Base-by-base conservation (phyloP, 768 basidiomycete species). In the Ephemerocybe angulata region DNA sequence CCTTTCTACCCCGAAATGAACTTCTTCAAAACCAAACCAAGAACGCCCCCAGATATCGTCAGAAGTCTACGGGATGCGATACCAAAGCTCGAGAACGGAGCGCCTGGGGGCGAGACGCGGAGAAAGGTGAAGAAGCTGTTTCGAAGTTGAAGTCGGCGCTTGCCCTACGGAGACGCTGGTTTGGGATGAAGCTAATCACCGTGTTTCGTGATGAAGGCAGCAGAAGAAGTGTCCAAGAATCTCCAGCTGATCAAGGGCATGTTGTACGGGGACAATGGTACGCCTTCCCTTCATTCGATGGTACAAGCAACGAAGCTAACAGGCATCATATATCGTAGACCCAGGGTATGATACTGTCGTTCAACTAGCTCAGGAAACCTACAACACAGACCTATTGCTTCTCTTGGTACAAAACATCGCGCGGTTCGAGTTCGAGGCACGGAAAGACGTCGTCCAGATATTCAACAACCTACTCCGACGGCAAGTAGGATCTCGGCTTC, bases 341-440 rank as follows among this genome's bases (percentile, higher is more conserved):
- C 38, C 38, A 10, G 38, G 15, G 21, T 17, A 17, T 13, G 96
- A 98, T 63, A 76, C 92, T 29, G 82, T 98, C 40, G 93, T 95
- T 6, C 95, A 98, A 68, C 84, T 98, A 11, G 90, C 96, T 0
- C 94, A 98, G 65, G 96, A 98, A 68, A 92, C 93, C 8, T 98
- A 98, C 74, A 85, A 85, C 57, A 90, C 88, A 43, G 93, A 97
- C 67, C 78, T 98, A 24, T 77, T 98, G 24, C 81, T 88, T 57
- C 75, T 84, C 33, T 82, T 97, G 57, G 86, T 98, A 29, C 76
- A 84, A 54, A 83, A 90, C 67, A 86, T 97, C 58, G 83, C 85
- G 17, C 85, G 85, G 19, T 88, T 98, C 68, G 96, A 98, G 66
- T 98, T 98, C 63, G 96, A 98, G 73, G 87, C 93, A 27, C 81